These are phyloP conservation scores for Westerdykella sp. DNA, from an alignment of 2,329 filamentous ascomycete genomes.

Conservation along the genomic window DNA sequence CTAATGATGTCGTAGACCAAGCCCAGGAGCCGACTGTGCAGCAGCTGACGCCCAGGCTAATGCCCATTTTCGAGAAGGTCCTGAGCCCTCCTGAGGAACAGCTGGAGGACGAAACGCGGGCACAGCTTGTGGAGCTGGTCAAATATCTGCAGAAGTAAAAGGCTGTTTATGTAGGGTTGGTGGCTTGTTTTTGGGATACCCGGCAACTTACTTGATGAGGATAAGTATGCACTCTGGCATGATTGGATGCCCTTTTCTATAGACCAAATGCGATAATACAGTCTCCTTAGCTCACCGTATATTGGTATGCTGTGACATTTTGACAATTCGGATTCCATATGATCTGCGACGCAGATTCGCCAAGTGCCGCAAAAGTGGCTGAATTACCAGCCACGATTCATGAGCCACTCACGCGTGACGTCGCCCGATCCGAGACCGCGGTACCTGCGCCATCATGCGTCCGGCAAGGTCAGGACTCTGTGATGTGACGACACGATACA, in stretches of 20 bases:
- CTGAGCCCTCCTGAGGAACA: constrained; percentile 67
- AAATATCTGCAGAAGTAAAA: constrained; percentile 41
- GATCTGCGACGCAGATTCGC: not conserved
- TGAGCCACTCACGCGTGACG: constrained; percentile 4
- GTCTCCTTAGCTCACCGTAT: too few relatives aligned
- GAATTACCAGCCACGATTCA: not conserved
- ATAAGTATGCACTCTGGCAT: not conserved
- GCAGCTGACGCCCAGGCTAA: constrained; percentile 61
- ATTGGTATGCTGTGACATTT: too few relatives aligned
- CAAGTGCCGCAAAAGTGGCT: not conserved
- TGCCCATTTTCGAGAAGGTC: constrained; percentile 67
- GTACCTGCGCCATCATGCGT: not conserved
- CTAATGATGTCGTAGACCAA: constrained; percentile 46
- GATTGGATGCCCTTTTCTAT: not conserved
- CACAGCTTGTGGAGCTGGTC: constrained; percentile 60
- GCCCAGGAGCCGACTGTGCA: constrained; percentile 63
- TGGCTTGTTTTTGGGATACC: not conserved
- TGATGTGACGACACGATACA: constrained; percentile 6
- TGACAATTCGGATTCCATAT: too few relatives aligned
- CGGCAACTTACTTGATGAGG: not conserved
- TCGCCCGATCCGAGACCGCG: constrained; percentile 4
- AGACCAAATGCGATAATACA: too few relatives aligned
- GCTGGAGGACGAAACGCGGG: constrained; percentile 64
- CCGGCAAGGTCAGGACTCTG: not conserved
- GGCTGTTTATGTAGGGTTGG: not conserved